Conservation (phyloP, 2,329 filamentous ascomycete species). For the Paecilomyces formosus region DNA sequence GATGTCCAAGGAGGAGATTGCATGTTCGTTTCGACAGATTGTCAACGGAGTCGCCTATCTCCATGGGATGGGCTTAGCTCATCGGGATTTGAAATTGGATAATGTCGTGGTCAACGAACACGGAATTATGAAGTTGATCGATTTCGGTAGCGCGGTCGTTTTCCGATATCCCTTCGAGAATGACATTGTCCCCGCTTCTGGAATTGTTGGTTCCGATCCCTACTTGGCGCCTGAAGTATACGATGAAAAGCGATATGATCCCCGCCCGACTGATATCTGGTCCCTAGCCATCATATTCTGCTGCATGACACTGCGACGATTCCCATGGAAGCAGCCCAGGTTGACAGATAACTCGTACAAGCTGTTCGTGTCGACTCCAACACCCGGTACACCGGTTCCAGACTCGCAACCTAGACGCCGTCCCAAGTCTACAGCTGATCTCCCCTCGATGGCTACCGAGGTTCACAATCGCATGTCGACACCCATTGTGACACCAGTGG, state of each 20-base stretch:
- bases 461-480: constrained; percentile 9
- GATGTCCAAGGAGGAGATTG: constrained; percentile 86
- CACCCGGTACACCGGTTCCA: constrained; percentile 53
- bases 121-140: constrained; percentile 99
- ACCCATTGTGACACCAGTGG: neutral
- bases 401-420: constrained; percentile 30
- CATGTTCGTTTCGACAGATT: constrained; percentile 89
- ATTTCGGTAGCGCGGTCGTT: constrained; percentile 95
- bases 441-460: constrained; percentile 19
- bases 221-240: constrained; percentile 97
- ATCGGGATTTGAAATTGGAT: constrained; percentile 92
- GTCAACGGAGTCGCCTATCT: constrained; percentile 89
- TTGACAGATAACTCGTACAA: constrained; percentile 91
- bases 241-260: constrained; percentile 86
- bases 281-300: constrained; percentile 97
- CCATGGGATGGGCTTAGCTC: constrained; percentile 88
- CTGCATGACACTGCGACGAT: constrained; percentile 91
- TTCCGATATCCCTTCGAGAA: constrained; percentile 97
- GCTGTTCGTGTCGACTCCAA: constrained; percentile 79
- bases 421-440: constrained; percentile 28
- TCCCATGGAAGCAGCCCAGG: constrained; percentile 94
- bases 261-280: constrained; percentile 92
- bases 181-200: constrained; percentile 70
- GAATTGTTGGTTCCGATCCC: constrained; percentile 81
- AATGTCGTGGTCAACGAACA: constrained; percentile 95